Evolutionary conservation across 768 basidiomycete species (phyloP), one percentile per base, ranked within the genome.

Genomic region (Trametes cubensis): DNA sequence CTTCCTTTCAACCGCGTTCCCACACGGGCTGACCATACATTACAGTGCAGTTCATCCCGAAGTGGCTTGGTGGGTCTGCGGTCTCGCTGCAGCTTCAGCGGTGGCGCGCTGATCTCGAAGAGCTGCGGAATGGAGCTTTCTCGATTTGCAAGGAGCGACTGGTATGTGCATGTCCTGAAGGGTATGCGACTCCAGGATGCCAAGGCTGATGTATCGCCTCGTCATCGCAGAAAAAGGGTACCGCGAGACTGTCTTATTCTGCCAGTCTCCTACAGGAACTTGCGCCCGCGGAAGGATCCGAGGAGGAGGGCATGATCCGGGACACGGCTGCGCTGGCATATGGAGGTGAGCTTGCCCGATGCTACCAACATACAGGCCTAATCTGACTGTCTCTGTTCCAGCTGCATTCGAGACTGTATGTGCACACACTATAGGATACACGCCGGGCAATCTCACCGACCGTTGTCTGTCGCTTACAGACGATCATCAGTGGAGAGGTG

Each of bases 241-340:
- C 34, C 4, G 53, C 54, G 25, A 50, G 34, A 30, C 49, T 49
- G 6, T 62, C 55, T 15, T 58, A 57, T 40, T 40, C 49, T 11
- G 39, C 56, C 18, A 54, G n/a, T 15, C 39, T 63, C 15, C 38
- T 58, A 14, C 50, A 63, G 46, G 49, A 59, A 41, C 21, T 62
- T 21, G 23, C 55, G 21, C 45, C 55, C 3, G 49, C 39, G 8
- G 40, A 41, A 1, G 61, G 49, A 1, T 58, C 61, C 2, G 39
- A 20, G 17, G 45, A 54, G 7, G 62, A 63, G 50, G 11, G 23
- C 23, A 47, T 47, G 30, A 63, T 63, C 23, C 51, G 57, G 1
- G 62, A 63, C 28, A 55, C 57, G 5, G 62, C 62, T 5, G 56
- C 62, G 2, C 10, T 58, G 5, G 62, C 62, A 2, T 63, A 58